Evolutionary conservation across 2,329 filamentous ascomycete genomes (phyloP).

Genomic region (Beauveria caledonica): DNA sequence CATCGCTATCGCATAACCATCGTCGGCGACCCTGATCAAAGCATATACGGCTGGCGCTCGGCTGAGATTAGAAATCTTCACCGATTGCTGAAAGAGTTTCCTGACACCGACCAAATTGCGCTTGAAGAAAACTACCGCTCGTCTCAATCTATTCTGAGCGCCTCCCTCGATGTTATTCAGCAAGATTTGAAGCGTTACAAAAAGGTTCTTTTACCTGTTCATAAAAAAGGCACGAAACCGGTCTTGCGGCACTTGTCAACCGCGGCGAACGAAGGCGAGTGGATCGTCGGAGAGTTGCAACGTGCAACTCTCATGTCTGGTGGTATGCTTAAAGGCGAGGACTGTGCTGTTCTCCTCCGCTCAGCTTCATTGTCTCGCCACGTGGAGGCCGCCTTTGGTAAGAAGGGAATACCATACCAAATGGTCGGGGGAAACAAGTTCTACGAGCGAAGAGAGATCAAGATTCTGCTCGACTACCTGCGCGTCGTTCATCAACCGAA

Average conservation of each 20-base stretch:
- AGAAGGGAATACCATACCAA: constrained; percentile 73
- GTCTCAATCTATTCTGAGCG: constrained; percentile 71
- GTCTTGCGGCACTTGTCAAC: constrained; percentile 69
- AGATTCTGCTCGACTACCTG: constrained; percentile 79
- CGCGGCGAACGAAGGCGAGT: constrained; percentile 67
- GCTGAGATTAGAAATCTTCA: constrained; percentile 85
- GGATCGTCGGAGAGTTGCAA: constrained; percentile 80
- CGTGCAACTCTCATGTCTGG: constrained; percentile 64
- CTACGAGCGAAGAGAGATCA: constrained; percentile 86
- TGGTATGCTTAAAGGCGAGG: constrained; percentile 61
- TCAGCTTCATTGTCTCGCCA: constrained; percentile 75
- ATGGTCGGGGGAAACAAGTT: constrained; percentile 91
- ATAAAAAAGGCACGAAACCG: constrained; percentile 69
- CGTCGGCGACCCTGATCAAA: constrained; percentile 94
- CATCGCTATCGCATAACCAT: constrained; percentile 72
- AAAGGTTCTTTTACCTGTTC: constrained; percentile 72
- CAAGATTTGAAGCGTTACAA: constrained; percentile 75
- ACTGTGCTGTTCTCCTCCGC: constrained; percentile 81
- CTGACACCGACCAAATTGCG: constrained; percentile 70
- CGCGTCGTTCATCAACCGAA: constrained; percentile 75
- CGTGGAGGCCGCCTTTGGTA: constrained; percentile 77
- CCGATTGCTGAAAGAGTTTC: constrained; percentile 68
- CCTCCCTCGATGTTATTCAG: constrained; percentile 79
- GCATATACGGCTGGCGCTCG: constrained; percentile 92
- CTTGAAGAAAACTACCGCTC: constrained; percentile 94